These are phyloP conservation scores for Fistulinella cinereoalba DNA, from an alignment of 1,284 basidiomycete species.

Conservation along the genomic window DNA sequence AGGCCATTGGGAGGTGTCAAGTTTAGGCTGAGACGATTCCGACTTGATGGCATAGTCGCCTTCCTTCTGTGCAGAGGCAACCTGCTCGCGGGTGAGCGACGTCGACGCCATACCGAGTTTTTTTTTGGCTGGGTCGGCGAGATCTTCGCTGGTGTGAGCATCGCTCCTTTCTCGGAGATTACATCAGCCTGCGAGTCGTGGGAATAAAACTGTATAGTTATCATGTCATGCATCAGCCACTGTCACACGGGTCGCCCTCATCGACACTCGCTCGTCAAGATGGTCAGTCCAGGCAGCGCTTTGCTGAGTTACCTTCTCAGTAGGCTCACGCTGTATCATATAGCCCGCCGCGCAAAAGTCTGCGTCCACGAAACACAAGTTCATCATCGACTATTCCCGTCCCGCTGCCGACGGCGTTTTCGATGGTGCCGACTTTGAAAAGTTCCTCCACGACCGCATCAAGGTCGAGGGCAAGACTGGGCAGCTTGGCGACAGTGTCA, in stretches of 20 bases:
- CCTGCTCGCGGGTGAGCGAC: slow-evolving; percentile 58
- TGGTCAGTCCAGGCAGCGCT: slow-evolving; percentile 75
- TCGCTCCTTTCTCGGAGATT: no score
- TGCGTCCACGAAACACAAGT: slow-evolving; percentile 78
- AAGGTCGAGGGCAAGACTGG: slow-evolving; percentile 83
- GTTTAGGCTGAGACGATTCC: slow-evolving; percentile 67
- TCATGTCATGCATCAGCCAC: no score
- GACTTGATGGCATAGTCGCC: slow-evolving; percentile 87
- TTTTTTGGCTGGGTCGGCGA: no score
- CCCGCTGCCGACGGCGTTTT: slow-evolving; percentile 90
- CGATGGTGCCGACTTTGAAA: slow-evolving; percentile 88
- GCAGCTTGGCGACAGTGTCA: slow-evolving; percentile 83
- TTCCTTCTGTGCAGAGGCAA: slow-evolving; percentile 66
- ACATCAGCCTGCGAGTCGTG: no score
- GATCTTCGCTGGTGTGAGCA: no score
- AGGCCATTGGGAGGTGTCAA: slow-evolving; percentile 98
- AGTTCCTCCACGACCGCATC: slow-evolving; percentile 92
- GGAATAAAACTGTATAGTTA: slow-evolving; percentile 43
- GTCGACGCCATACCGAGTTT: no score
- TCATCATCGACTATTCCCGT: slow-evolving; percentile 92
- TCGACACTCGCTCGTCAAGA: slow-evolving; percentile 36
- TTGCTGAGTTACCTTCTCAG: slow-evolving; percentile 92
- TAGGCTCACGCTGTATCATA: slow-evolving; percentile 65
- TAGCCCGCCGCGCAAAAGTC: slow-evolving; percentile 72
- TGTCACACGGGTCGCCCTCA: no score